These are phyloP conservation scores for Torulaspora delbrueckii DNA, from an alignment of 805 yeast genomes.

Conservation along the genomic window DNA sequence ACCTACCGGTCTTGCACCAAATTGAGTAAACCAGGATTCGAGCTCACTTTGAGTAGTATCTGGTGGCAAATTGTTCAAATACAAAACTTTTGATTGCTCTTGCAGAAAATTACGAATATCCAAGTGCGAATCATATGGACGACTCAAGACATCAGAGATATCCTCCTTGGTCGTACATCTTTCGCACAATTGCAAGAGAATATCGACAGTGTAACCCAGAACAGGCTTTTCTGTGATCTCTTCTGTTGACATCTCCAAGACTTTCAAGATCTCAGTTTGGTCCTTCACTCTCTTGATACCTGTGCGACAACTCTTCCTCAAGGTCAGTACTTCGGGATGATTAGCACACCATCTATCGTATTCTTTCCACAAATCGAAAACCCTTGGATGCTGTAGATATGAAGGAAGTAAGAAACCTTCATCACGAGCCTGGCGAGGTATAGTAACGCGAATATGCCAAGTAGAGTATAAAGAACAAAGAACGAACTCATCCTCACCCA, in stretches of 20 bases:
- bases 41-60: conserved; percentile 89
- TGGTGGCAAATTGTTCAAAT: conserved; percentile 70
- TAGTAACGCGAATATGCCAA: conserved; percentile 69
- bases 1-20: conserved; percentile 80
- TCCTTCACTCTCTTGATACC: conserved; percentile 9
- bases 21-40: conserved; percentile 86
- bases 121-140: conserved; percentile 71
- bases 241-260: conserved; percentile 6
- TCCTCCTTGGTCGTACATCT: conserved; percentile 43
- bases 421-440: conserved; percentile 78
- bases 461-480: conserved; percentile 61
- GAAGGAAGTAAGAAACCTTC: conserved; percentile 65
- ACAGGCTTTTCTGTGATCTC: conserved; percentile 5
- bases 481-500: conserved; percentile 48
- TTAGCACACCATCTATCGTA: conserved; percentile 65
- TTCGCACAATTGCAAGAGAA: conserved; percentile 29
- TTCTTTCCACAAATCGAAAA: conserved; percentile 73
- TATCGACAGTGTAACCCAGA: conserved; percentile 22
- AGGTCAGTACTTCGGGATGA: conserved; percentile 39
- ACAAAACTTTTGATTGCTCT: conserved; percentile 75
- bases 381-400: conserved; percentile 67
- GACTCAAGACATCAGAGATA: conserved; percentile 52
- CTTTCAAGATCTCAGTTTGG: conserved; percentile 13
- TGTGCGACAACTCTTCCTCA: conserved; percentile 10
- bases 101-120: conserved; percentile 62